Evolutionary conservation across 78 protist genomes (phyloP), one percentile per base, ranked within the genome.

Genomic region (Emiliania huxleyi): DNA sequence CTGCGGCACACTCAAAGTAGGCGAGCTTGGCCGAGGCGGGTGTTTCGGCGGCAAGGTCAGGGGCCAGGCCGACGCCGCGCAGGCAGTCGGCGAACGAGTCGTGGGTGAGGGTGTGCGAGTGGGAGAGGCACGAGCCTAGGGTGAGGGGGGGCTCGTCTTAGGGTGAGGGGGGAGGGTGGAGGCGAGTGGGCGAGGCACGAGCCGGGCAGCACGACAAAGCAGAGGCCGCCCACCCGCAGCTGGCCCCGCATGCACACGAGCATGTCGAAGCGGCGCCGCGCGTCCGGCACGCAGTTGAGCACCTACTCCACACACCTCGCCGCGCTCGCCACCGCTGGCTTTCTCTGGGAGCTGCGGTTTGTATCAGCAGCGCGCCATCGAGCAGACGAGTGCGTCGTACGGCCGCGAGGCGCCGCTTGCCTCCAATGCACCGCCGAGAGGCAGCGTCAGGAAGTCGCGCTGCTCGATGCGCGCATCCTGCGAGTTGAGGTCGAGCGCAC

Each of bases 251-350:
- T 35, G 81, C 81, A 4, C 40, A 71, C 42, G 81, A 71, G 81
- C 45, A 71, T 37, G 43, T 71, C 81, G 42, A 5, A 71, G 42
- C 81, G 81, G 40, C 5, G 2, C n/a, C 81, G 37, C 45, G 35
- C 81, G 42, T 71, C 42, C 21, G 81, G 81, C 81, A 71, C 81
- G 81, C 81, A 71, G 81, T 71, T 71, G 81, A 71, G 81, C 45
- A 71, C 81, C n/a, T n/a, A n/a, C n/a, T n/a, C n/a, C n/a, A n/a
- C n/a, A n/a, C n/a, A n/a, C n/a, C n/a, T n/a, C n/a, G n/a, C n/a
- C n/a, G n/a, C n/a, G n/a, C n/a, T n/a, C n/a, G n/a, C n/a, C n/a
- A n/a, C n/a, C n/a, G n/a, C n/a, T n/a, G n/a, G n/a, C n/a, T n/a
- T n/a, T n/a, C n/a, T n/a, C n/a, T n/a, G n/a, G n/a, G n/a, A n/a